Percentiles rank a stretch among this genome's conserved stretches.
Conservation (phyloP, 2,329 filamentous ascomycete species). For the Harringtonia aguacate region DNA sequence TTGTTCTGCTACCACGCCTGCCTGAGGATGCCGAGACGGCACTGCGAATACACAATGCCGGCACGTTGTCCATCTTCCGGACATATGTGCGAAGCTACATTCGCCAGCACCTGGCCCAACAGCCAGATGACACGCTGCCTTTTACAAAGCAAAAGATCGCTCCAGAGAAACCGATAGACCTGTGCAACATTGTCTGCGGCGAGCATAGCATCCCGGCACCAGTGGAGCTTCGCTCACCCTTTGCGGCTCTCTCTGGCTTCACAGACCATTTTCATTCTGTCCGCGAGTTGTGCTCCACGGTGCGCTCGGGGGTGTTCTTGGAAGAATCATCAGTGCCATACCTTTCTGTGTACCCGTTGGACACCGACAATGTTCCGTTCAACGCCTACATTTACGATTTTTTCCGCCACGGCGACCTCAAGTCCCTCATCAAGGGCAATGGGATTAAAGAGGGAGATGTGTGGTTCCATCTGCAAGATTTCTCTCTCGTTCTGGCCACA, state of each 20-base stretch:
- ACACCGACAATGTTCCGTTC: conserved; percentile 34
- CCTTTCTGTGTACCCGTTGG: conserved; percentile 48
- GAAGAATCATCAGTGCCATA: conserved; percentile 65
- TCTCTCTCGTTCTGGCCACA: conserved; percentile 50
- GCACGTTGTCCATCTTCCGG: conserved; percentile 55
- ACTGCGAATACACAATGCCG: conserved; percentile 50
- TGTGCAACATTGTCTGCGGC: no score
- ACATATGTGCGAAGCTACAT: conserved; percentile 61
- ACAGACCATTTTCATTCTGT: conserved; percentile 54
- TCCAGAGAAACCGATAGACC: no score
- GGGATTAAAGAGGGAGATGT: conserved; percentile 54
- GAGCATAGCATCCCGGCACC: background rate
- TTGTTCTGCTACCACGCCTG: conserved; percentile 54
- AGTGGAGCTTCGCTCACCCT: conserved; percentile 47
- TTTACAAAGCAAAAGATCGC: background rate
- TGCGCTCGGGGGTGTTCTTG: conserved; percentile 59
- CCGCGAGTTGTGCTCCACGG: conserved; percentile 54
- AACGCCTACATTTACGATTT: conserved; percentile 69
- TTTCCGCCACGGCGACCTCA: conserved; percentile 59
- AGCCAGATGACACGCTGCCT: background rate
- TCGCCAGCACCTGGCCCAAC: conserved; percentile 45
- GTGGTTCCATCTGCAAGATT: conserved; percentile 60
- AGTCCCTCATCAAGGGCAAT: conserved; percentile 52
- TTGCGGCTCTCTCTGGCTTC: conserved; percentile 60
- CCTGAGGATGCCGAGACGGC: conserved; percentile 45